A percentile compares a stretch with the other conserved stretches of the same genome.
Conservation (phyloP, 257 asterid species). For the Solanum microdontum region DNA sequence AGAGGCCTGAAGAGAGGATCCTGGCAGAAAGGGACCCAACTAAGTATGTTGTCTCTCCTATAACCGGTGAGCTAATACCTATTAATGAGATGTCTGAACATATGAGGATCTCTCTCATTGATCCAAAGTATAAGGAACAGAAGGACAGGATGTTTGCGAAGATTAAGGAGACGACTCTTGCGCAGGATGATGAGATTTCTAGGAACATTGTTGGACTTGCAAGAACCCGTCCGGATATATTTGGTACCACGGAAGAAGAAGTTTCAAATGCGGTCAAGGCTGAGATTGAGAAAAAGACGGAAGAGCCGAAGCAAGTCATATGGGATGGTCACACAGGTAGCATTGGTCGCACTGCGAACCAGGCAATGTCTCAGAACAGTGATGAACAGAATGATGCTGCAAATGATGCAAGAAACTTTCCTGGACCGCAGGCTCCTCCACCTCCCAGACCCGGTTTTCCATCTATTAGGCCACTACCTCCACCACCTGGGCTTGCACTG, state of each 20-base stretch:
- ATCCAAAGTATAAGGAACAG: conserved; percentile 91
- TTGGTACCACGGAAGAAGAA: conserved; percentile 97
- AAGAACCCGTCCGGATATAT: conserved; percentile 84
- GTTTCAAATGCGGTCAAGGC: conserved; percentile 95
- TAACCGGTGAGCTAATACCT: conserved; percentile 77
- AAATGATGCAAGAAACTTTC: conserved; percentile 44
- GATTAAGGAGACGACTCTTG: conserved; percentile 90
- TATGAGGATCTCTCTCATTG: conserved; percentile 92
- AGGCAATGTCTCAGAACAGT: conserved; percentile 76
- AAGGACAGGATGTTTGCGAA: conserved; percentile 98
- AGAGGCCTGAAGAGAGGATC: conserved; percentile 88
- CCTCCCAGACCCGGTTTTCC: conserved; percentile 66
- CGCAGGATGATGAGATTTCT: conserved; percentile 90
- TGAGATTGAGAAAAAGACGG: conserved; percentile 85
- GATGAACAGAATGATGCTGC: conserved; percentile 49
- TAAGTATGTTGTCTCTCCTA: conserved; percentile 78
- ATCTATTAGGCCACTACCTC: conserved; percentile 67
- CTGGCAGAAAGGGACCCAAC: conserved; percentile 82
- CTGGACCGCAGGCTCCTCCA: conserved; percentile 83
- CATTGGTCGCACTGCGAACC: conserved; percentile 88
- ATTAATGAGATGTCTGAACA: conserved; percentile 94
- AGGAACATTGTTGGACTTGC: conserved; percentile 94
- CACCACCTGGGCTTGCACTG: conserved; percentile 71
- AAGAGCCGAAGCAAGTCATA: conserved; percentile 94
- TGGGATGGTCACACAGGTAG: conserved; percentile 99